Base-by-base conservation (phyloP, 73 alveolate genomes). In the Paramecium sexaurelia region DNA sequence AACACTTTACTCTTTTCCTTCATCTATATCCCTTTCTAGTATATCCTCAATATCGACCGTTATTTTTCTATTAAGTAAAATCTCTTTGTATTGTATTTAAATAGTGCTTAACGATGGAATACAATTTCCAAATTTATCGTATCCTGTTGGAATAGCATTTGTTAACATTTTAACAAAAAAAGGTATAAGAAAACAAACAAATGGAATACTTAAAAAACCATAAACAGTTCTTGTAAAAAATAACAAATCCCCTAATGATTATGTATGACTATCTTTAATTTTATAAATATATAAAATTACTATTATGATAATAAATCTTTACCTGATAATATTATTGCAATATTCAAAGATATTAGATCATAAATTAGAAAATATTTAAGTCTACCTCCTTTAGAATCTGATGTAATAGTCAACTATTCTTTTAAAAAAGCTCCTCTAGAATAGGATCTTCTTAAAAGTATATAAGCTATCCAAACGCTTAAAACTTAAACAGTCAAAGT, bases 71-170 rank as follows among this genome's bases (percentile, higher is more conserved):
- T 11, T 24, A 3, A 61, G 26, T 29, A 9, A 9, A 11, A 26
- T 61, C 2, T 61, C 83, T 19, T 29, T 61, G 6, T 61, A 61
- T 29, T 24, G 11, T 29, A 61, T 24, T 61, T 29, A 13, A 8
- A 61, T 26, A 6, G 83, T 61, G 43, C 57, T 73, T 3, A 73
- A 10, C 10, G 57, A 32, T 73, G 87, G 87, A 36, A 73, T 73
- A 39, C 87, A 73, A 36, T 73, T 73, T 73, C 87, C 87, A 39
- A 13, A 73, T 73, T 73, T 33, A 36, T 73, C 87, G 35, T 73
- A 73, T 39, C 87, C 87, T 4, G 55, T 27, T n/a, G 87, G 87
- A 33, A 36, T 36, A 17, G 67, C 55, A 32, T 73, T 73, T 13
- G 87, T 73, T 73, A 73, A n/a, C 36, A 73, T 73, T 35, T 39